Percentiles rank a stretch among this genome's conserved stretches.
Evolutionary conservation across 352 stramenopile species (phyloP).

Genomic region (Phytophthora sp.): DNA sequence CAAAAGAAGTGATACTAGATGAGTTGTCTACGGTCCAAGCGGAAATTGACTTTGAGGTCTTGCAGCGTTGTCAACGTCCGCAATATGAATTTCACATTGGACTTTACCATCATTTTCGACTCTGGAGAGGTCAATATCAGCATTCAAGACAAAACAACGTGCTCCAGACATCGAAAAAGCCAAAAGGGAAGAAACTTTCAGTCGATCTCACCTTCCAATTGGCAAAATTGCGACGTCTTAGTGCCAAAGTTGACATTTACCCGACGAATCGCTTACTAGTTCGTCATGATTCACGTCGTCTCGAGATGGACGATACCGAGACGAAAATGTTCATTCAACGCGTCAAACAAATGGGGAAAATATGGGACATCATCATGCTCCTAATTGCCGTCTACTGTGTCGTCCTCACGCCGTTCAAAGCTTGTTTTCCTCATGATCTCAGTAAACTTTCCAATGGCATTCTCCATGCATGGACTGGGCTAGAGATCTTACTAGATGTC

Average conservation of each 20-base stretch:
- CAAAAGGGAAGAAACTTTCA: background rate
- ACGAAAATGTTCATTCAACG: constrained; percentile 52
- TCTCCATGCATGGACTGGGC: constrained; percentile 46
- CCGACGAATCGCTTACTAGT: constrained; percentile 3
- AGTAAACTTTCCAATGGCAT: constrained; percentile 11
- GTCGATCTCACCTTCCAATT: too few relatives aligned
- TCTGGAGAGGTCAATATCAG: constrained; percentile 47
- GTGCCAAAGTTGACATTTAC: too few relatives aligned
- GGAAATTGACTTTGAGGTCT: constrained; percentile 65
- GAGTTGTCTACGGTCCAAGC: too few relatives aligned
- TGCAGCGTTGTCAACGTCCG: constrained; percentile 59
- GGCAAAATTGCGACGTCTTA: too few relatives aligned
- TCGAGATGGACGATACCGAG: too few relatives aligned
- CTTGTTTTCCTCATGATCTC: constrained; percentile 61
- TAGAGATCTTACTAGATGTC: constrained; percentile 66
- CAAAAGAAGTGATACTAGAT: too few relatives aligned
- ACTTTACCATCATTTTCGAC: constrained; percentile 48
- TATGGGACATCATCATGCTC: constrained; percentile 59
- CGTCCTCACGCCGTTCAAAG: constrained; percentile 60
- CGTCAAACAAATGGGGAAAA: constrained; percentile 37
- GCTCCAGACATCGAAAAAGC: too few relatives aligned
- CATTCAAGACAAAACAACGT: too few relatives aligned
- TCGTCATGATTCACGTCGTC: constrained; percentile 24
- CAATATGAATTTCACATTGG: constrained; percentile 59
- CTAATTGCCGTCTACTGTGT: constrained; percentile 52